phyloP scores from a whole-genome alignment of 805 yeast genomes.

The Candida silvicultrix region DNA sequence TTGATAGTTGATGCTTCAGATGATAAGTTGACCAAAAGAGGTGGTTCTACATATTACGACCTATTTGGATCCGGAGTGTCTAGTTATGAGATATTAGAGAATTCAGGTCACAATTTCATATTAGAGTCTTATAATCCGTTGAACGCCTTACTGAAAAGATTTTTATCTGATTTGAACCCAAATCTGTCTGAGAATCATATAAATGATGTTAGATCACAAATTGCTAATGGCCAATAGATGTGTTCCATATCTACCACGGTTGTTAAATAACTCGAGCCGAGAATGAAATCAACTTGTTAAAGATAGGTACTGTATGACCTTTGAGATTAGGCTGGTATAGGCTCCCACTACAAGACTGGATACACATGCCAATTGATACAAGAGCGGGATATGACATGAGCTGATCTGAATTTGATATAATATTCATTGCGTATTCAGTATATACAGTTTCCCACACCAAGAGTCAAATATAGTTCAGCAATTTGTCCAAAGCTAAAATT shows the following conservation, averaged over 20 bases:
- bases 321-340: too few relatives aligned
- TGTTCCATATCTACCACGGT: too few relatives aligned
- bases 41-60: conserved; percentile 17
- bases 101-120: conserved; percentile 19
- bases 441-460: too few relatives aligned
- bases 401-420: too few relatives aligned
- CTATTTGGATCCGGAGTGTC: conserved; percentile 10
- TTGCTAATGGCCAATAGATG: conserved; percentile 5
- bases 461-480: background rate
- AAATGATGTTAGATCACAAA: background rate
- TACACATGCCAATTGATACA: too few relatives aligned
- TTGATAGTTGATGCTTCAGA: conserved; percentile 17
- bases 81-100: conserved; percentile 10
- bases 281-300: too few relatives aligned
- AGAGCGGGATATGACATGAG: too few relatives aligned
- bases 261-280: too few relatives aligned
- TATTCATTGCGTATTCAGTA: too few relatives aligned
- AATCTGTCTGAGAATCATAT: background rate
- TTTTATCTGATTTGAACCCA: background rate
- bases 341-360: too few relatives aligned
- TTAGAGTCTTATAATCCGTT: conserved; percentile 12
- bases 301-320: too few relatives aligned
- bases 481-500: too few relatives aligned
- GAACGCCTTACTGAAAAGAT: conserved; percentile 6
- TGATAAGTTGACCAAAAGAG: conserved; percentile 17